phyloP scores from a whole-genome alignment of 2,329 filamentous ascomycete genomes.

The Ceratocystis alfenasii region DNA sequence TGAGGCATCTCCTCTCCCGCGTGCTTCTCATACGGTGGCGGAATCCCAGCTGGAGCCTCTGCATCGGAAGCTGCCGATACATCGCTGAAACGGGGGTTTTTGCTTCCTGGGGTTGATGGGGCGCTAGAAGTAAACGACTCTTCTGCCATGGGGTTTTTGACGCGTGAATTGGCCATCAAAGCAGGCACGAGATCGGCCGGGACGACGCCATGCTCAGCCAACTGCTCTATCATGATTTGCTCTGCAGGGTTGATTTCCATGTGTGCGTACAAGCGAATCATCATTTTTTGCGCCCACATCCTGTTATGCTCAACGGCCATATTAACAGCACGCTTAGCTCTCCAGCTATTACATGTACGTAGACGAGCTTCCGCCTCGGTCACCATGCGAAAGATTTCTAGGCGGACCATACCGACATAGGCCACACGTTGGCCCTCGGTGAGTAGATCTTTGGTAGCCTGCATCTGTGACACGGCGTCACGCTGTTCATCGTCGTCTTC shows the following conservation, averaged over 20 bases:
- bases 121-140: conserved; percentile 16
- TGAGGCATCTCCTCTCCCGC: conserved; percentile 61
- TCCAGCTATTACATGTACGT: conserved; percentile 37
- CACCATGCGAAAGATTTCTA: conserved; percentile 69
- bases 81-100: conserved; percentile 21
- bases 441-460: conserved; percentile 87
- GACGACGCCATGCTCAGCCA: conserved; percentile 81
- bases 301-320: conserved; percentile 64
- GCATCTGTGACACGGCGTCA: conserved; percentile 79
- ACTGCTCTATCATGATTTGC: conserved; percentile 97
- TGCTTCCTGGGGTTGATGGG: conserved; percentile 14
- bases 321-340: conserved; percentile 58
- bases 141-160: conserved; percentile 80
- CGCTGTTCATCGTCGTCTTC: conserved; percentile 70
- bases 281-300: conserved; percentile 98
- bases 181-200: conserved; percentile 72
- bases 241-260: conserved; percentile 91
- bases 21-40: conserved; percentile 50
- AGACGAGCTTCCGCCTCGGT: conserved; percentile 45
- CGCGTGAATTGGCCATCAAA: conserved; percentile 81
- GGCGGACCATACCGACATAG: conserved; percentile 78
- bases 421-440: conserved; percentile 93
- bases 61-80: conserved; percentile 25
- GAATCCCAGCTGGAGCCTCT: conserved; percentile 40
- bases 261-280: conserved; percentile 84